Conservation (phyloP, 1,284 basidiomycete species). For the Tylopilus sp. region DNA sequence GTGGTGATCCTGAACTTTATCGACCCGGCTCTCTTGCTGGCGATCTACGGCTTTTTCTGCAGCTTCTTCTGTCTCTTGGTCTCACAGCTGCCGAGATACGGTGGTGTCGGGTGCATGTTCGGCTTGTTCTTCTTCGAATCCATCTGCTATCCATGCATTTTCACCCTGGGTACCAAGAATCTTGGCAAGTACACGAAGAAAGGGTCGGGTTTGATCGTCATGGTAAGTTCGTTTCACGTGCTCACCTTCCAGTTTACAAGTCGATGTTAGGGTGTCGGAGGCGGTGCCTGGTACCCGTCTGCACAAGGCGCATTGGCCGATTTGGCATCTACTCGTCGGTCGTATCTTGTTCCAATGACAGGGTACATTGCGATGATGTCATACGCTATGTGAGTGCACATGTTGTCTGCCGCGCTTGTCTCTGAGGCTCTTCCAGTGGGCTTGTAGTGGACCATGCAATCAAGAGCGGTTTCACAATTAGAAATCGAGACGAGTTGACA, state of each 20-base stretch:
- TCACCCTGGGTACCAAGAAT: slow-evolving; percentile 68
- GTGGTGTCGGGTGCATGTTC: slow-evolving; percentile 63
- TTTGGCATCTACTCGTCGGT: slow-evolving; percentile 44
- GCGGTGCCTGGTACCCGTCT: slow-evolving; percentile 74
- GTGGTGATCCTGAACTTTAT: slow-evolving; percentile 61
- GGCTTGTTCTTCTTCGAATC: slow-evolving; percentile 76
- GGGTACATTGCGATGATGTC: slow-evolving; percentile 58
- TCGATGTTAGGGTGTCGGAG: slow-evolving; percentile 53
- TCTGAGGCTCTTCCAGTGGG: slow-evolving; percentile 37
- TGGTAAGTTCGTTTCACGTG: slow-evolving; percentile 32
- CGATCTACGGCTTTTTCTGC: slow-evolving; percentile 52
- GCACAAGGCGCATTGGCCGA: slow-evolving; percentile 70
- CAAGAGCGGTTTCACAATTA: slow-evolving; percentile 48
- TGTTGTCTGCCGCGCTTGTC: not conserved
- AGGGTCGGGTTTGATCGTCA: slow-evolving; percentile 68
- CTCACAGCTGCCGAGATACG: slow-evolving; percentile 48
- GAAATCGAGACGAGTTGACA: slow-evolving; percentile 43
- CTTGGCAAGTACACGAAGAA: slow-evolving; percentile 68
- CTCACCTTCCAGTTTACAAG: slow-evolving; percentile 1
- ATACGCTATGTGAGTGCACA: slow-evolving; percentile 52
- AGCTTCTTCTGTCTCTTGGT: slow-evolving; percentile 52
- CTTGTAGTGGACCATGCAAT: slow-evolving; percentile 49
- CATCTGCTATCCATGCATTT: slow-evolving; percentile 69
- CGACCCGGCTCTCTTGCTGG: slow-evolving; percentile 62
- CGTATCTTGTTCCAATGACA: slow-evolving; percentile 58